phyloP scores from a whole-genome alignment of 331 rosid genomes.

The Acacia pycnantha region DNA sequence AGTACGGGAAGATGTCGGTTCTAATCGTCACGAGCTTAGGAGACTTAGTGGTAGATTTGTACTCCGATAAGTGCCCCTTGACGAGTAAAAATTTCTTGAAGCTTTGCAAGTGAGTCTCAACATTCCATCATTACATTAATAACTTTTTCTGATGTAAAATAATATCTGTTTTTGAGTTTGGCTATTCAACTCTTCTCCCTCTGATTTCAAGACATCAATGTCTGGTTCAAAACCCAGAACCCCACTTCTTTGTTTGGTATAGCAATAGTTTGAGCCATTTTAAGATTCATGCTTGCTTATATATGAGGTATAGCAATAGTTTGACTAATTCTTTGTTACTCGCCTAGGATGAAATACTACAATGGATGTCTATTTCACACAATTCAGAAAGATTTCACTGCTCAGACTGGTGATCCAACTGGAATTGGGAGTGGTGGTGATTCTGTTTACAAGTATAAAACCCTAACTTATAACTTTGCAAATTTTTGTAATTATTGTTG shows the following conservation, averaged over 20 bases:
- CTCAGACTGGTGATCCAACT: constrained; percentile 94
- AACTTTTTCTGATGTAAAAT: neutral
- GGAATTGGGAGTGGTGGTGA: constrained; percentile 81
- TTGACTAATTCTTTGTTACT: neutral
- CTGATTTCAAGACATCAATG: neutral
- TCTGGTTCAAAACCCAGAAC: neutral
- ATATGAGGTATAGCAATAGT: neutral
- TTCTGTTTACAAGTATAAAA: constrained; percentile 68
- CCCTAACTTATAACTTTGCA: neutral
- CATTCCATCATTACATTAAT: neutral
- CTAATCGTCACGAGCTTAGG: constrained; percentile 88
- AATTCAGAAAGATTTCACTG: constrained; percentile 89
- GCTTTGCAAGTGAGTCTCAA: constrained; percentile 73
- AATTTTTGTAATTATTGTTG: neutral
- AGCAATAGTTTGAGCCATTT: neutral
- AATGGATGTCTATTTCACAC: constrained; percentile 88
- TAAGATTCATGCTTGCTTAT: neutral
- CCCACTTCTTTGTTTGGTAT: too few relatives aligned
- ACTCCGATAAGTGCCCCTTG: constrained; percentile 73
- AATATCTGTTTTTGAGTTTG: neutral
- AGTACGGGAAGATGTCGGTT: constrained; percentile 63
- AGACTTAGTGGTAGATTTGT: constrained; percentile 79
- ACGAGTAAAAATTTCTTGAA: constrained; percentile 89
- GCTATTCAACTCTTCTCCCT: neutral
- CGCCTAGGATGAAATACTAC: constrained; percentile 73